Evolutionary conservation across 2,329 filamentous ascomycete genomes (phyloP).

Genomic region (Beauveria sp.): DNA sequence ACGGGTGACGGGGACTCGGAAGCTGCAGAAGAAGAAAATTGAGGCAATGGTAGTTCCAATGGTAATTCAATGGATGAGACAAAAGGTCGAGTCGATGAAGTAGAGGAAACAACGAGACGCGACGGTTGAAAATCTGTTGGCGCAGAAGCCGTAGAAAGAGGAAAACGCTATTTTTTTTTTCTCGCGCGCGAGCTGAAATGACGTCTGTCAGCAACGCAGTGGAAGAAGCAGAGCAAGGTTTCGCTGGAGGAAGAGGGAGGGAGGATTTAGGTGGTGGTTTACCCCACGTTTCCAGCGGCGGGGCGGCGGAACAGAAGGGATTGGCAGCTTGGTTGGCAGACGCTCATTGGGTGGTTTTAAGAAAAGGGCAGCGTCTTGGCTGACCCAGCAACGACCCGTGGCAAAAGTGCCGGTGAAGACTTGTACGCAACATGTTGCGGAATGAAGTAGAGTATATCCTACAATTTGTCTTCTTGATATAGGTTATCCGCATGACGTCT

Average conservation of each 20-base stretch:
- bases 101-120: neutral
- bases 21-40: too few species aligned
- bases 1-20: neutral
- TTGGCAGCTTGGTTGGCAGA: neutral
- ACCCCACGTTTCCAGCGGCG: conserved; percentile 3
- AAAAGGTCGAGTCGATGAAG: neutral
- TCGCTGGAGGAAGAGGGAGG: neutral
- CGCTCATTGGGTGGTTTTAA: neutral
- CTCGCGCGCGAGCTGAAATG: neutral
- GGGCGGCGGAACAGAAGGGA: neutral
- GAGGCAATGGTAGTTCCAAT: too few species aligned
- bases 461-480: too few species aligned
- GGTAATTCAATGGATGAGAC: neutral
- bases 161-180: too few species aligned
- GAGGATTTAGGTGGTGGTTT: neutral
- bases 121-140: neutral
- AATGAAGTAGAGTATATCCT: too few species aligned
- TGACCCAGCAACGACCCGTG: neutral
- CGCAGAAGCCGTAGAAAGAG: neutral
- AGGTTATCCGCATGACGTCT: too few species aligned
- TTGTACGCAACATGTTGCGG: too few species aligned
- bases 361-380: neutral
- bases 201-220: neutral
- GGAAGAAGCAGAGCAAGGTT: too few species aligned
- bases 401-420: neutral